A percentile compares a stretch with the other conserved stretches of the same genome.
Conservation (phyloP, 768 basidiomycete genomes). For the Imleria badia region DNA sequence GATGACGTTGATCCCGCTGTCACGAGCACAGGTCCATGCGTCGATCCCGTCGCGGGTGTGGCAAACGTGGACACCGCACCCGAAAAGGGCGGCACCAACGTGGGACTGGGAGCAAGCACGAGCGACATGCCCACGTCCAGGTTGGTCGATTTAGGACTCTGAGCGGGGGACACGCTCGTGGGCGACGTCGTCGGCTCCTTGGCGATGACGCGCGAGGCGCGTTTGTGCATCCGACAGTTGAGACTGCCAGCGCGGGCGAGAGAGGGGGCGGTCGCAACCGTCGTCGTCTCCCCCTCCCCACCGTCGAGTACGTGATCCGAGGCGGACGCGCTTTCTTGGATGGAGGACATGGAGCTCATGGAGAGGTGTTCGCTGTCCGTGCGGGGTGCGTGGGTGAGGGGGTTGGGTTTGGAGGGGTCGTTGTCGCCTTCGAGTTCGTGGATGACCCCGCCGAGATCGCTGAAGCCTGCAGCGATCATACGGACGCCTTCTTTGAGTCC, state of each 20-base stretch:
- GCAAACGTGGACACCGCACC: neutral
- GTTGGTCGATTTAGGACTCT: neutral
- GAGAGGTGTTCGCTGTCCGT: slow-evolving; percentile 39
- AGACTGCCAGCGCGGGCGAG: slow-evolving; percentile 20
- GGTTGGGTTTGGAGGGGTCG: neutral
- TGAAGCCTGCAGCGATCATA: slow-evolving; percentile 50
- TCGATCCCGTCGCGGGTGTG: neutral
- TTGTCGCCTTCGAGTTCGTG: slow-evolving; percentile 4
- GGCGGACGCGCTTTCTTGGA: slow-evolving; percentile 27
- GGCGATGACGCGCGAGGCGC: neutral
- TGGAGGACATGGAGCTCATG: slow-evolving; percentile 46
- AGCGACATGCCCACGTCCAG: slow-evolving; percentile 15
- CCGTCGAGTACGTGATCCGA: neutral
- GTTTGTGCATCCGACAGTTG: slow-evolving; percentile 13
- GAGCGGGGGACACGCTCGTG: neutral
- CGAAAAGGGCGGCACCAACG: neutral
- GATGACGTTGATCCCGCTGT: slow-evolving; percentile 34
- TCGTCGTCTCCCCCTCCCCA: neutral
- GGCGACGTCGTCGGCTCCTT: neutral
- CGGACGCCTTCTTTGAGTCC: slow-evolving; percentile 67
- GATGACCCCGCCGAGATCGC: slow-evolving; percentile 29
- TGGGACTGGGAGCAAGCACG: slow-evolving; percentile 12
- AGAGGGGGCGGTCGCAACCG: neutral
- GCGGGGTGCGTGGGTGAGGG: slow-evolving; percentile 5
- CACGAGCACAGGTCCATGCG: slow-evolving; percentile 21